Base-by-base conservation (phyloP, 2,329 filamentous ascomycete genomes). In the Botrytis pseudocinerea region DNA sequence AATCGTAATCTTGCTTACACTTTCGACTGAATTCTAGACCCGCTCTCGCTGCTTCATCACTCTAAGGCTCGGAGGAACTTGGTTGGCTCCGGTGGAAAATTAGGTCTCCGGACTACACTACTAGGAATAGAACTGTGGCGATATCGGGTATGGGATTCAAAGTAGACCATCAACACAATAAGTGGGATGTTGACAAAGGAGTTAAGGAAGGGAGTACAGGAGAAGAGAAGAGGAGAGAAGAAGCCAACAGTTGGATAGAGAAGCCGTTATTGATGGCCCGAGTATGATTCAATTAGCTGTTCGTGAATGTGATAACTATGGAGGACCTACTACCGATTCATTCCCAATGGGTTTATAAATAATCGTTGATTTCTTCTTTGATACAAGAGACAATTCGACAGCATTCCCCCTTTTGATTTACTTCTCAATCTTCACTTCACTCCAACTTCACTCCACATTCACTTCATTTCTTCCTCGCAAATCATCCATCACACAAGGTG, bases 1-100 rank as follows among this genome's bases (percentile, higher is more conserved):
- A n/a, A 10, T 28, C 16, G 38, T 63, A 20, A 63, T 65, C n/a
- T 54, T 65, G 64, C 64, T 68, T 68, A 68, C 46, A 38, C 32
- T 54, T 68, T 54, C 46, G 64, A 68, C 35, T 68, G 35, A 20
- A 68, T 68, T 68, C 64, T 68, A 68, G 64, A 68, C 64, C 64
- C 46, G 64, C 40, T 66, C 64, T 20, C 38, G 60, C 60, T n/a
- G 51, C 51, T 57, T 57, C 51, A 28, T 32, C n/a, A 18, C 51
- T 28, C 51, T 28, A 57, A 57, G 51, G n/a, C 28, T 57, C 35
- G 60, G 60, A 62, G 22, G 14, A 69, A 60, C 20, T 69, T 69
- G 66, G 28, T 44, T 60, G 54, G n/a, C 22, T 60, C 66, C n/a
- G 51, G 2, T 42, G 48, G 42, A 60, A 42, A 44, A 40, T 32